Percentiles rank a stretch among this genome's conserved stretches.
Evolutionary conservation across 148 eudicot genomes (phyloP).

Genomic region (Bassia scoparia): DNA sequence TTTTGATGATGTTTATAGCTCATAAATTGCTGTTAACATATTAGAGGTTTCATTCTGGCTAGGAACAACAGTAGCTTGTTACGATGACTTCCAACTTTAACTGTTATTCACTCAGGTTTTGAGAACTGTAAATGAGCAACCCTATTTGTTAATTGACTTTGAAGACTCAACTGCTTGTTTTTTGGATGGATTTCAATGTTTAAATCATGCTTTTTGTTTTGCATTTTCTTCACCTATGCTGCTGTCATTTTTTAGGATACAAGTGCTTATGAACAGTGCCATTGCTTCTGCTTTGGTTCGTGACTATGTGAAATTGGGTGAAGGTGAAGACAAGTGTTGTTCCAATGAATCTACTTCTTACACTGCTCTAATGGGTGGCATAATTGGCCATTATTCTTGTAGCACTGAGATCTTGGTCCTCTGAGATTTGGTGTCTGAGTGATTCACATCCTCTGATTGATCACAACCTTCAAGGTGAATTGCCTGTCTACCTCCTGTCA

Average conservation of each 20-base stretch:
- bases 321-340: constrained; percentile 65
- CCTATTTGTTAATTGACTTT: neutral
- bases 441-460: constrained; percentile 71
- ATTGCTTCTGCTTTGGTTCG: constrained; percentile 53
- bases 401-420: constrained; percentile 95
- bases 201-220: neutral
- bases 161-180: neutral
- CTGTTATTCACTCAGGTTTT: neutral
- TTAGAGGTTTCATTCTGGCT: neutral
- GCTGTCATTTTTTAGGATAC: constrained; percentile 58
- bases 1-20: neutral
- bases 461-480: constrained; percentile 82
- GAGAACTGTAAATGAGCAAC: neutral
- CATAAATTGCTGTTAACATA: neutral
- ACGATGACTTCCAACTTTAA: neutral
- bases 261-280: constrained; percentile 71
- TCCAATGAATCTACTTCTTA: constrained; percentile 60
- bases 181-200: neutral
- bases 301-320: constrained; percentile 50
- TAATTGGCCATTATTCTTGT: constrained; percentile 89
- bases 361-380: constrained; percentile 70
- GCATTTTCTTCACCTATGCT: constrained; percentile 2
- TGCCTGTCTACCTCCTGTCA: neutral
- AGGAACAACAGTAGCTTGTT: neutral
- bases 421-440: constrained; percentile 93